Evolutionary conservation across 2,329 filamentous ascomycete genomes (phyloP).

Genomic region (Calonectria pteridis): DNA sequence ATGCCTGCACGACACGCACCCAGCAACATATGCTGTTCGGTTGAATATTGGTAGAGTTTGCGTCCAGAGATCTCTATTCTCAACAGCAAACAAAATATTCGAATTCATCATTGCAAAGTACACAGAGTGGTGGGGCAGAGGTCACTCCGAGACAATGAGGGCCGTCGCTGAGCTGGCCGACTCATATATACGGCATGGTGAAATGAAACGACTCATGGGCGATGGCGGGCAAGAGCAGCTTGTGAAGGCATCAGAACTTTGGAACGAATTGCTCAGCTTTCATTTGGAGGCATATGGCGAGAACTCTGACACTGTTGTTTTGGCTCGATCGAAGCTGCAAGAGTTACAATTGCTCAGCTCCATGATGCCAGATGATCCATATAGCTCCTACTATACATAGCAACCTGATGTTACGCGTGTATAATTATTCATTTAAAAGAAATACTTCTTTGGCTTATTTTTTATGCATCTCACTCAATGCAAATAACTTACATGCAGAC

Average conservation of each 20-base stretch:
- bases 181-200: not conserved
- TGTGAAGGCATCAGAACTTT: not conserved
- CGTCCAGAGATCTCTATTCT: not conserved
- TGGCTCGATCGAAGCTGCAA: not conserved
- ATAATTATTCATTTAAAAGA: not conserved
- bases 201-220: constrained; percentile 4
- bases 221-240: not conserved
- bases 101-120: constrained; percentile 12
- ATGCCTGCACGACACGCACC: not conserved
- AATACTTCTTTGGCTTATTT: not conserved
- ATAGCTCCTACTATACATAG: not conserved
- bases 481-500: too few relatives aligned
- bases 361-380: not conserved
- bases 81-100: not conserved
- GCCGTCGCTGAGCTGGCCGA: constrained; percentile 8
- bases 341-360: not conserved
- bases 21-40: not conserved
- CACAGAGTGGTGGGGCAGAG: constrained; percentile 10
- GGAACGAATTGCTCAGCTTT: not conserved
- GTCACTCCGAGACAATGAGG: constrained; percentile 11
- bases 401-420: not conserved
- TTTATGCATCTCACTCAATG: too few relatives aligned
- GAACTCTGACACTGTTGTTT: not conserved
- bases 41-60: constrained; percentile 6
- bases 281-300: not conserved